Evolutionary conservation across 2,329 filamentous ascomycete species (phyloP).

Genomic region (Lachnum nothofagi): DNA sequence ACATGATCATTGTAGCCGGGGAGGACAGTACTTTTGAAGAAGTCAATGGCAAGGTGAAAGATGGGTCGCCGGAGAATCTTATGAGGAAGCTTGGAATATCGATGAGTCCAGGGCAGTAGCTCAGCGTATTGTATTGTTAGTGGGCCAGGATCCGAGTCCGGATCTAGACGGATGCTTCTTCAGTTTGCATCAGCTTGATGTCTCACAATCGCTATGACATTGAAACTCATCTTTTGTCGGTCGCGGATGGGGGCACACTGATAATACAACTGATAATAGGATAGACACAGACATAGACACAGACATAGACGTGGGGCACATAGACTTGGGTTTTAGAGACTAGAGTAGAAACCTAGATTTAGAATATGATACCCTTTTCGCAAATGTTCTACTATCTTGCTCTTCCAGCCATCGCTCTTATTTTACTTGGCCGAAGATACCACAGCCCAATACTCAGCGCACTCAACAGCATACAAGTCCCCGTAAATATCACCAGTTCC

Average conservation of each 20-base stretch:
- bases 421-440: conserved; percentile 3
- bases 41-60: too few relatives aligned
- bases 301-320: neutral
- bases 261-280: too few relatives aligned
- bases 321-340: neutral
- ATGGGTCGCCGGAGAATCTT: too few relatives aligned
- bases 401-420: neutral
- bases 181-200: too few relatives aligned
- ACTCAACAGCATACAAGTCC: conserved; percentile 20
- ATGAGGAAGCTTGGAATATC: too few relatives aligned
- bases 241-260: too few relatives aligned
- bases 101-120: too few relatives aligned
- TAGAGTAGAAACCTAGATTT: neutral
- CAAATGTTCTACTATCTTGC: neutral
- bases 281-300: neutral
- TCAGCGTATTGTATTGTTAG: too few relatives aligned
- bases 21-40: neutral
- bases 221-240: too few relatives aligned
- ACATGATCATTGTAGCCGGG: neutral
- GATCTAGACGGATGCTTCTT: too few relatives aligned
- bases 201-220: too few relatives aligned
- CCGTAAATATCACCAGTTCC: conserved; percentile 21
- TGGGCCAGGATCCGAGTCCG: too few relatives aligned
- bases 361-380: neutral
- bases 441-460: conserved; percentile 11